Evolutionary conservation across 2,329 filamentous ascomycete species (phyloP).

Genomic region (Arthrobotrys megalospora): DNA sequence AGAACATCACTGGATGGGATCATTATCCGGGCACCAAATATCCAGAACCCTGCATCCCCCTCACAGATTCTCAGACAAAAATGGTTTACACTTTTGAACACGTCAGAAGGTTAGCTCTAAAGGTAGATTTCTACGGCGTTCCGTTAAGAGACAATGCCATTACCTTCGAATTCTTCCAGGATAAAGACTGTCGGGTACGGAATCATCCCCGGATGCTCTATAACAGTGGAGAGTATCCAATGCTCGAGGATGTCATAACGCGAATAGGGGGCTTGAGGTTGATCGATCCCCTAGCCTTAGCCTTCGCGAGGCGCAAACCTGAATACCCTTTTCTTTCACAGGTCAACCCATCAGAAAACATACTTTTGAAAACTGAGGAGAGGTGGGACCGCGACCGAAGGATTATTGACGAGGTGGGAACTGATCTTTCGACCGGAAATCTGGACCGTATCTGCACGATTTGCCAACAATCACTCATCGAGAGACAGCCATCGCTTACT

Average conservation of each 20-base stretch:
- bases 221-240: constrained; percentile 22
- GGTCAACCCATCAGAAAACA: constrained; percentile 24
- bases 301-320: not conserved
- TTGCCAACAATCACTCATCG: constrained; percentile 20
- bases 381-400: not conserved
- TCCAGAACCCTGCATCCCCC: constrained; percentile 37
- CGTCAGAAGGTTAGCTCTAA: constrained; percentile 23
- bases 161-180: constrained; percentile 44
- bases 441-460: constrained; percentile 21
- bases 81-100: constrained; percentile 11
- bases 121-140: constrained; percentile 8
- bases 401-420: constrained; percentile 4
- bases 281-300: constrained; percentile 38
- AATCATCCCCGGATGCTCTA: constrained; percentile 36
- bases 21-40: constrained; percentile 6
- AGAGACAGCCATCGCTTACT: not conserved
- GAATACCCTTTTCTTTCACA: constrained; percentile 13
- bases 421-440: constrained; percentile 19
- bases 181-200: constrained; percentile 33
- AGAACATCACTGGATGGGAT: constrained; percentile 22
- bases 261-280: constrained; percentile 29
- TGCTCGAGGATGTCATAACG: constrained; percentile 1
- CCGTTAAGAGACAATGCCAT: constrained; percentile 1
- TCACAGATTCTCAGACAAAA: not conserved
- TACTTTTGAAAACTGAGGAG: constrained; percentile 25